phyloP scores from a whole-genome alignment of 129 eudicot genomes.

The Smallanthus sonchifolius region DNA sequence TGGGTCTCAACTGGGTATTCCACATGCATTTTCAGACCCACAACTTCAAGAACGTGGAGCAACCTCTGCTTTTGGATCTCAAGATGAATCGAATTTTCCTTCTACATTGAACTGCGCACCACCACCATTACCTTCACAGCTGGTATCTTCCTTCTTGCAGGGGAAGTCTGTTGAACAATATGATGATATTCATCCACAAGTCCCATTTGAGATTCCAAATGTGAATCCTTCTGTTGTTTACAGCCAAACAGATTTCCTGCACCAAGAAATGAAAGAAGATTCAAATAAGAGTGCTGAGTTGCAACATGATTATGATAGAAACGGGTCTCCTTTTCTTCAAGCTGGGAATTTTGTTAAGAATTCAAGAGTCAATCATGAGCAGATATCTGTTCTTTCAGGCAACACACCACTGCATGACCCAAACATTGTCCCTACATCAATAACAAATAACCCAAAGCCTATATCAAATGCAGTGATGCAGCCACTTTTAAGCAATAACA shows the following conservation, averaged over 20 bases:
- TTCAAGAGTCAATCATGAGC: conserved; percentile 19
- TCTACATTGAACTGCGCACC: conserved; percentile 39
- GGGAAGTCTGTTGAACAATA: conserved; percentile 23
- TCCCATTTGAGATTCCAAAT: conserved; percentile 13
- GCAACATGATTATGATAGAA: not conserved
- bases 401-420: conserved; percentile 27
- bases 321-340: not conserved
- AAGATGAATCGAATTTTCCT: conserved; percentile 47
- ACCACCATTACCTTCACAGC: conserved; percentile 35
- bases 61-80: conserved; percentile 53
- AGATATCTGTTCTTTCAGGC: conserved; percentile 6
- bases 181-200: conserved; percentile 21
- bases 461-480: conserved; percentile 17
- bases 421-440: conserved; percentile 26
- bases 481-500: conserved; percentile 24
- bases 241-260: conserved; percentile 11
- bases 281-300: conserved; percentile 11
- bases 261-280: conserved; percentile 3
- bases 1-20: conserved; percentile 52
- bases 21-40: conserved; percentile 91
- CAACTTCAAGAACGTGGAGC: conserved; percentile 69
- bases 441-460: conserved; percentile 25
- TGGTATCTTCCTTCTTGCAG: conserved; percentile 23
- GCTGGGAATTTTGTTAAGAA: conserved; percentile 8
- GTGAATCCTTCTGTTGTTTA: conserved; percentile 19